Evolutionary conservation across 768 basidiomycete species (phyloP).

Genomic region (Pulveroboletus sp.): DNA sequence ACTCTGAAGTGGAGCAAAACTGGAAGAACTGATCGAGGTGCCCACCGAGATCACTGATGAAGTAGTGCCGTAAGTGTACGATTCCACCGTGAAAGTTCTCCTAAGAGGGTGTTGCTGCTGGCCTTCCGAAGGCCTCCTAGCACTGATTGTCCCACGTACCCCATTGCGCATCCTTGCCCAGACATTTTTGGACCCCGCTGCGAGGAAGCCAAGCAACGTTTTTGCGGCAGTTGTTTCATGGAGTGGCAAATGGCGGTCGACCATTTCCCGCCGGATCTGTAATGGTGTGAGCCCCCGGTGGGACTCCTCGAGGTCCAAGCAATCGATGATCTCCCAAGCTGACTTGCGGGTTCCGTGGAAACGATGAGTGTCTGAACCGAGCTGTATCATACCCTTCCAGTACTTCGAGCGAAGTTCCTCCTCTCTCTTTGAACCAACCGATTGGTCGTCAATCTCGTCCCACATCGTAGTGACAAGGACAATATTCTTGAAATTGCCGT

Average conservation of each 20-base stretch:
- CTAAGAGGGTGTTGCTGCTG: background rate
- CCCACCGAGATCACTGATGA: background rate
- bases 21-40: background rate
- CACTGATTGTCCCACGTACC: background rate
- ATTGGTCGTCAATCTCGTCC: constrained; percentile 6
- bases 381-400: constrained; percentile 14
- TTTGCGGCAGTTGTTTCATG: constrained; percentile 14
- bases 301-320: constrained; percentile 1
- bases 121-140: background rate
- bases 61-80: background rate
- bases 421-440: constrained; percentile 10
- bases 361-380: constrained; percentile 11
- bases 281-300: background rate
- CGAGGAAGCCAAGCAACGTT: constrained; percentile 9
- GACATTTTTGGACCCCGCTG: constrained; percentile 1
- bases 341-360: constrained; percentile 9
- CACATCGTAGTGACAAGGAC: constrained; percentile 22
- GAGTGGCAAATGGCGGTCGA: constrained; percentile 5
- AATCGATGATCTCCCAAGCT: constrained; percentile 11
- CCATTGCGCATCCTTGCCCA: constrained; percentile 4
- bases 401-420: constrained; percentile 7
- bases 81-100: background rate
- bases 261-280: constrained; percentile 18
- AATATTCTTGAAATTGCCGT: constrained; percentile 10
- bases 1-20: background rate